phyloP scores from a whole-genome alignment of 371 early-diverging fungal species.

The Phascolomyces articulosus region DNA sequence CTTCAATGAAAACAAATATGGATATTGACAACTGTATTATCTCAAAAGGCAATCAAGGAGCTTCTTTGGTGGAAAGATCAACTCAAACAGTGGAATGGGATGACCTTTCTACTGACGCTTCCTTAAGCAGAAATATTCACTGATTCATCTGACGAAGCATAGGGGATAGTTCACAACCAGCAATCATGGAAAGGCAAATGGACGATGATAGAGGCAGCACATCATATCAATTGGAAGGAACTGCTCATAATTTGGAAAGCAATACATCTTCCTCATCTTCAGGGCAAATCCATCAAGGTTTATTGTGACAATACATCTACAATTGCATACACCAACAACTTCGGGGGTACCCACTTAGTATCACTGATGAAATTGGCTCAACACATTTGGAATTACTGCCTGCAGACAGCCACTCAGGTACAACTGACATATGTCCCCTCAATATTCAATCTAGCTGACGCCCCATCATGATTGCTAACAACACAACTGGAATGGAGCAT shows the following conservation, averaged over 20 bases:
- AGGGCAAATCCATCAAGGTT: conserved; percentile 4
- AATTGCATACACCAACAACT: conserved; percentile 31
- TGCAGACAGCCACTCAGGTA: conserved; percentile 16
- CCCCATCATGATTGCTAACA: neutral
- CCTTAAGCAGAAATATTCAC: conserved; percentile 25
- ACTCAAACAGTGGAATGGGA: conserved; percentile 22
- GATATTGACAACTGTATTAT: too few species aligned
- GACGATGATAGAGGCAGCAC: conserved; percentile 8
- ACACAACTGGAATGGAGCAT: neutral
- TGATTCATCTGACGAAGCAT: conserved; percentile 28
- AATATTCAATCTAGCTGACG: neutral
- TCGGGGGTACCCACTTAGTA: conserved; percentile 28
- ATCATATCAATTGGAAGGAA: conserved; percentile 13
- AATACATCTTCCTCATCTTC: conserved; percentile 8
- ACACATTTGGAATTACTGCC: conserved; percentile 23
- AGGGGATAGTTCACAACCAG: conserved; percentile 23
- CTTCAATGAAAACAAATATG: too few species aligned
- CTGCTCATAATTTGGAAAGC: conserved; percentile 14
- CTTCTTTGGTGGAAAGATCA: conserved; percentile 29
- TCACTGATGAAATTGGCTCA: conserved; percentile 14
- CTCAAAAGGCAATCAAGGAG: neutral
- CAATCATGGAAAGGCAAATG: conserved; percentile 12
- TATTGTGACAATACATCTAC: conserved; percentile 36
- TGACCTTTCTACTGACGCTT: conserved; percentile 15
- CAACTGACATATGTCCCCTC: neutral